Conservation (phyloP, 1,139 yeast genomes). For the Sugiyamaella castrensis region DNA sequence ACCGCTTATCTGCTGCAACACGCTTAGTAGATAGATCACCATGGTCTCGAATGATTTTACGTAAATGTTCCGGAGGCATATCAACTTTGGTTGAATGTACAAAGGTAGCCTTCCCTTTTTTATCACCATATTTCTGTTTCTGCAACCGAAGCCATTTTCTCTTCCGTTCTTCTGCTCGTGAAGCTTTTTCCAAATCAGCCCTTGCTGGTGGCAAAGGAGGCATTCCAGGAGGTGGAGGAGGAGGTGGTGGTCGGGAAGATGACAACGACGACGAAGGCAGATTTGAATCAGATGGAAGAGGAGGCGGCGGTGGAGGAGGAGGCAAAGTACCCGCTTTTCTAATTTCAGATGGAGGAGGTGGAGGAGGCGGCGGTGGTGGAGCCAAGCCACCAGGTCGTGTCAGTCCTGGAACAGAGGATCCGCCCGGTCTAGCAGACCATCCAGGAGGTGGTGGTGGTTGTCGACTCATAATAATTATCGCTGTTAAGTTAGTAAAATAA, state of each 20-base stretch:
- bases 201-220: slow-evolving; percentile 15
- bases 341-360: slow-evolving; percentile 18
- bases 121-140: slow-evolving; percentile 48
- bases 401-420: neutral
- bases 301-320: slow-evolving; percentile 23
- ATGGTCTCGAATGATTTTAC: slow-evolving; percentile 81
- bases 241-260: slow-evolving; percentile 30
- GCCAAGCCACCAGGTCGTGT: neutral
- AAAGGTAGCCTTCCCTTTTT: slow-evolving; percentile 39
- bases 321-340: slow-evolving; percentile 6
- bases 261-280: neutral
- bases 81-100: slow-evolving; percentile 66
- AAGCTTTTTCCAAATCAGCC: slow-evolving; percentile 11
- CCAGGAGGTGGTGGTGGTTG: slow-evolving; percentile 9
- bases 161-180: slow-evolving; percentile 43
- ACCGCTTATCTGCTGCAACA: slow-evolving; percentile 82
- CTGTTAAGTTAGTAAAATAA: neutral
- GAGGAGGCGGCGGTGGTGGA: slow-evolving; percentile 20
- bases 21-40: slow-evolving; percentile 80
- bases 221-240: slow-evolving; percentile 33
- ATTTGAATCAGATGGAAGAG: slow-evolving; percentile 12
- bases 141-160: slow-evolving; percentile 66
- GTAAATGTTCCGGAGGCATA: slow-evolving; percentile 92
- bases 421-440: neutral
- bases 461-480: neutral